Conservation (phyloP, 768 basidiomycete genomes). For the Suillus bovinus region DNA sequence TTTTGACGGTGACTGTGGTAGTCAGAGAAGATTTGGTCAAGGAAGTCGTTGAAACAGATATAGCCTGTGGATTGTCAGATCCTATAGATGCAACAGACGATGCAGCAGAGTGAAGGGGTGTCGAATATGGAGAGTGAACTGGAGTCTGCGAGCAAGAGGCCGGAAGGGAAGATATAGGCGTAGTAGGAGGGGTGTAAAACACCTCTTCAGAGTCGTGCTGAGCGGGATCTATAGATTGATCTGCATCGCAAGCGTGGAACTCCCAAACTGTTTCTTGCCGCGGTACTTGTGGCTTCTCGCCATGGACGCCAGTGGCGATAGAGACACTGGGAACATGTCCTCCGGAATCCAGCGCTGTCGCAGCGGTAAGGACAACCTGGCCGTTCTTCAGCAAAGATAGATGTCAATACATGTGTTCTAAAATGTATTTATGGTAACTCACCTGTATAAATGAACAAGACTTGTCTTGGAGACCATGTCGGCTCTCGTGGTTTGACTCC, state of each 20-base stretch:
- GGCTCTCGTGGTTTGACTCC: neutral
- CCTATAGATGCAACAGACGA: slow-evolving; percentile 30
- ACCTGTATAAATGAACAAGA: slow-evolving; percentile 20
- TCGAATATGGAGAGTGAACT: slow-evolving; percentile 21
- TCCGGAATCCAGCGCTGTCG: neutral
- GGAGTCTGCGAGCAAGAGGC: slow-evolving; percentile 19
- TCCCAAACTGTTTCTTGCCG: neutral
- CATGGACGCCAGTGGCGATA: neutral
- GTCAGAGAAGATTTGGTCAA: slow-evolving; percentile 27
- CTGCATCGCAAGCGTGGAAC: slow-evolving; percentile 3
- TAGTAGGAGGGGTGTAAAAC: slow-evolving; percentile 64
- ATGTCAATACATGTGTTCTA: slow-evolving; percentile 4
- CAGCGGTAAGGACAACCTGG: neutral
- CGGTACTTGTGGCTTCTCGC: neutral
- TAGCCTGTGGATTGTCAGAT: slow-evolving; percentile 30
- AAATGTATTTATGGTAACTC: slow-evolving; percentile 10
- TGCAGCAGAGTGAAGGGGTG: slow-evolving; percentile 26
- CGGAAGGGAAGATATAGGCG: slow-evolving; percentile 45
- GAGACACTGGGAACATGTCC: neutral
- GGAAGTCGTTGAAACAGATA: slow-evolving; percentile 34
- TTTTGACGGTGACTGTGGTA: slow-evolving; percentile 14
- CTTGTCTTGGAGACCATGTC: slow-evolving; percentile 12
- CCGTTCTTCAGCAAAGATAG: slow-evolving; percentile 10
- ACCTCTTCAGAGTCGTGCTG: slow-evolving; percentile 39
- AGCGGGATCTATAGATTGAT: neutral